Conservation (phyloP, 768 basidiomycete species). For the Leccinum rimulosum region DNA sequence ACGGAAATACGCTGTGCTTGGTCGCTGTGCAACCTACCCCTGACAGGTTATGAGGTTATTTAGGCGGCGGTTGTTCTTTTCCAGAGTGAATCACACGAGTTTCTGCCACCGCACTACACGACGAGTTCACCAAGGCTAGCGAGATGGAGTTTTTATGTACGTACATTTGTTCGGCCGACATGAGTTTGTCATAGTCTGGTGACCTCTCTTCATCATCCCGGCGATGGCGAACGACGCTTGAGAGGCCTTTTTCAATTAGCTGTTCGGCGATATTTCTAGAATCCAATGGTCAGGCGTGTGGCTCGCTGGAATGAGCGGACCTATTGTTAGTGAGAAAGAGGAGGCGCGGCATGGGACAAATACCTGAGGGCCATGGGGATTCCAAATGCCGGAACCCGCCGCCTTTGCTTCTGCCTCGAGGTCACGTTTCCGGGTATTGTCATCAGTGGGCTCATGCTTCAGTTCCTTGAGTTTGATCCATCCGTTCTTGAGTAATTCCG, state of each 20-base stretch:
- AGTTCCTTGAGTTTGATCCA: conserved; percentile 92
- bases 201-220: conserved; percentile 95
- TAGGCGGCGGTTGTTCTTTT: conserved; percentile 80
- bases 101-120: conserved; percentile 69
- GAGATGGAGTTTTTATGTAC: conserved; percentile 27
- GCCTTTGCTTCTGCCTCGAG: conserved; percentile 74
- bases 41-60: conserved; percentile 85
- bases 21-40: conserved; percentile 52
- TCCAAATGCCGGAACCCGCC: conserved; percentile 83
- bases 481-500: conserved; percentile 81
- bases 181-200: conserved; percentile 93
- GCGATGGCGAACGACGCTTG: conserved; percentile 86
- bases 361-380: conserved; percentile 74
- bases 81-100: conserved; percentile 86
- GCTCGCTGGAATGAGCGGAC: conserved; percentile 2
- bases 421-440: conserved; percentile 69
- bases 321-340: conserved; percentile 13
- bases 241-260: conserved; percentile 89
- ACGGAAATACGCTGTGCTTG: background rate
- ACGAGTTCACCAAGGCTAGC: conserved; percentile 7
- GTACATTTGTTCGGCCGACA: conserved; percentile 90
- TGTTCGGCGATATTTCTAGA: conserved; percentile 87
- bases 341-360: conserved; percentile 1
- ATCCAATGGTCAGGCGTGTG: conserved; percentile 4
- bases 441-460: conserved; percentile 82